Conservation (phyloP, 2,329 filamentous ascomycete species). For the Knufia fluminis region DNA sequence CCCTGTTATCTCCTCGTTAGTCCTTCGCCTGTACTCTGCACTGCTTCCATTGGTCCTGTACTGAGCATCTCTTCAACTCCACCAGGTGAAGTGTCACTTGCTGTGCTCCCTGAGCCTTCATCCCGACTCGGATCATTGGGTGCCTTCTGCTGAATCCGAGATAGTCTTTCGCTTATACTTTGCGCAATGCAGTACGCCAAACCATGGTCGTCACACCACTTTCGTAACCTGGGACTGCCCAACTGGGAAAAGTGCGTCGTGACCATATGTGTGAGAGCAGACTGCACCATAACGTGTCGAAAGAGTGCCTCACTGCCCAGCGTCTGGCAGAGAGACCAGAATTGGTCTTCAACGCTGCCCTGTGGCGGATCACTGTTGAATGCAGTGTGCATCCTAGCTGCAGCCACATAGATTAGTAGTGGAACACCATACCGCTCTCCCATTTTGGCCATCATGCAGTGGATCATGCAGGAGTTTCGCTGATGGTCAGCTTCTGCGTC, state of each 20-base stretch:
- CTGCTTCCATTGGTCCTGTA: too few relatives aligned
- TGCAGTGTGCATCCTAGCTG: background rate
- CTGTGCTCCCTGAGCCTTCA: too few relatives aligned
- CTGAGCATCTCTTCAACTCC: too few relatives aligned
- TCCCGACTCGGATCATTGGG: too few relatives aligned
- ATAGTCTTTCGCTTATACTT: background rate
- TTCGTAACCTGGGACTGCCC: background rate
- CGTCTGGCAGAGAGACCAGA: background rate
- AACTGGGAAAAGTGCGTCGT: background rate
- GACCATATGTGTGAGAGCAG: background rate
- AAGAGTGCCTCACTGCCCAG: background rate
- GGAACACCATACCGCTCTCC: background rate
- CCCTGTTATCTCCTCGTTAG: too few relatives aligned
- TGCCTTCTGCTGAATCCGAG: too few relatives aligned
- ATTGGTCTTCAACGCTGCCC: background rate
- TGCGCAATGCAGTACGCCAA: background rate
- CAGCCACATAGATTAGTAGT: background rate
- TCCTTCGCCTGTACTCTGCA: too few relatives aligned
- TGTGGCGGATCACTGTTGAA: background rate
- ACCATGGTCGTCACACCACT: background rate
- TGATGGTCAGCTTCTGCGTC: background rate
- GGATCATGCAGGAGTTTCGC: background rate
- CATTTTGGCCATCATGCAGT: slow-evolving; percentile 1
- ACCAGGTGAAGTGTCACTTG: too few relatives aligned
- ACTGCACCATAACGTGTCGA: background rate